A percentile compares a stretch with the other conserved stretches of the same genome.
Evolutionary conservation across 129 eudicot genomes (phyloP).

Genomic region (Centella asiatica): DNA sequence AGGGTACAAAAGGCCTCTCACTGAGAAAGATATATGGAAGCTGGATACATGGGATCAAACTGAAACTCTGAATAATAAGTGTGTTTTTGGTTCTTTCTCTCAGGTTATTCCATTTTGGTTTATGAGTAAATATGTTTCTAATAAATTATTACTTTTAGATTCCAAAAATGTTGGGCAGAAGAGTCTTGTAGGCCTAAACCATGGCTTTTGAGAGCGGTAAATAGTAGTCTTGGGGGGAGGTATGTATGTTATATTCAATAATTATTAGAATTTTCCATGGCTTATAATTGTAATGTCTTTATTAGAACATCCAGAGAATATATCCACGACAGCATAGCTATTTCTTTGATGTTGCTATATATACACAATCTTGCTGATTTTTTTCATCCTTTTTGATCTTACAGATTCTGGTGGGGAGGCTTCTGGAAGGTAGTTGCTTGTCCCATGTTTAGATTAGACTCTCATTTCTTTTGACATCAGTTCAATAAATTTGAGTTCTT

Average conservation of each 20-base stretch:
- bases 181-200: conserved; percentile 71
- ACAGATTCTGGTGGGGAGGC: conserved; percentile 89
- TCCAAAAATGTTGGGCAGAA: conserved; percentile 75
- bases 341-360: background rate
- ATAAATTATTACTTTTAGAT: conserved; percentile 23
- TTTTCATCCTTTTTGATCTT: background rate
- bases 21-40: conserved; percentile 92
- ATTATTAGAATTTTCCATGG: background rate
- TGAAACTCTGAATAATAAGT: conserved; percentile 62
- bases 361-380: conserved; percentile 10
- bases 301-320: background rate
- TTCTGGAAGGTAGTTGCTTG: conserved; percentile 54
- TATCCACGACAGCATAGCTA: background rate
- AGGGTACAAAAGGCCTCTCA: conserved; percentile 81
- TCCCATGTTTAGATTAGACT: background rate
- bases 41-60: conserved; percentile 85
- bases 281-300: background rate
- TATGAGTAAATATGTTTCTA: background rate
- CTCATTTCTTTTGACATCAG: background rate
- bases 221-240: conserved; percentile 92
- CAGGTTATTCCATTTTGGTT: background rate
- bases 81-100: conserved; percentile 17
- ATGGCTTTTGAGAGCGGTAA: conserved; percentile 87
- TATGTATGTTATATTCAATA: conserved; percentile 11
- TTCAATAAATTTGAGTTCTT: background rate